Evolutionary conservation across 257 asterid species (phyloP).

Genomic region (Lycium barbarum): DNA sequence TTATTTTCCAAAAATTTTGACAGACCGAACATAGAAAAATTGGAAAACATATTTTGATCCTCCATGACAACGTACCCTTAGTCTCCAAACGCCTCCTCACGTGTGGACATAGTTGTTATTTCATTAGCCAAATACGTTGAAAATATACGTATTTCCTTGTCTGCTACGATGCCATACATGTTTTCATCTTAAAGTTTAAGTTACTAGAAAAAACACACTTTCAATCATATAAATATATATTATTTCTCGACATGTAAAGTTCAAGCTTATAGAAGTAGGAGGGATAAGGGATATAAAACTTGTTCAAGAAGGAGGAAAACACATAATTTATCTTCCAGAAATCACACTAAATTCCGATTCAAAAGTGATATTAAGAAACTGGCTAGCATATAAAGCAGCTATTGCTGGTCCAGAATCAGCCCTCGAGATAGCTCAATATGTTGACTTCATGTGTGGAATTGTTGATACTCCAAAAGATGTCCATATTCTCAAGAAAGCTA

Average conservation of each 20-base stretch:
- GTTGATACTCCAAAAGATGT: slow-evolving; percentile 34
- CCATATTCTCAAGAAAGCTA: background rate
- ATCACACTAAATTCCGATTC: slow-evolving; percentile 27
- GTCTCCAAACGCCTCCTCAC: too few species aligned
- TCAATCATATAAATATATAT: too few species aligned
- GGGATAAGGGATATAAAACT: slow-evolving; percentile 37
- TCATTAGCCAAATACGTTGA: too few species aligned
- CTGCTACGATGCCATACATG: too few species aligned
- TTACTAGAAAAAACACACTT: too few species aligned
- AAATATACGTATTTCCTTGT: too few species aligned
- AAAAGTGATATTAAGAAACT: slow-evolving; percentile 39
- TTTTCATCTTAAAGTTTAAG: too few species aligned
- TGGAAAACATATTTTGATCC: too few species aligned
- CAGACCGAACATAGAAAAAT: too few species aligned
- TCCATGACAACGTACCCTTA: too few species aligned
- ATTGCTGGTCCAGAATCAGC: background rate
- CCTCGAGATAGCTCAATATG: slow-evolving; percentile 15
- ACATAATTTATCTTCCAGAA: slow-evolving; percentile 26
- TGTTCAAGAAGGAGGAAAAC: background rate
- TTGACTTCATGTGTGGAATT: background rate
- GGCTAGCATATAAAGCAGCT: slow-evolving; percentile 38
- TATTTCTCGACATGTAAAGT: background rate
- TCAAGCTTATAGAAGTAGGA: slow-evolving; percentile 6
- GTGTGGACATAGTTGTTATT: too few species aligned
- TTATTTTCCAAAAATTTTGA: too few species aligned